Conservation (phyloP, 306 rosid species). For the Lathyrus oleraceus region DNA sequence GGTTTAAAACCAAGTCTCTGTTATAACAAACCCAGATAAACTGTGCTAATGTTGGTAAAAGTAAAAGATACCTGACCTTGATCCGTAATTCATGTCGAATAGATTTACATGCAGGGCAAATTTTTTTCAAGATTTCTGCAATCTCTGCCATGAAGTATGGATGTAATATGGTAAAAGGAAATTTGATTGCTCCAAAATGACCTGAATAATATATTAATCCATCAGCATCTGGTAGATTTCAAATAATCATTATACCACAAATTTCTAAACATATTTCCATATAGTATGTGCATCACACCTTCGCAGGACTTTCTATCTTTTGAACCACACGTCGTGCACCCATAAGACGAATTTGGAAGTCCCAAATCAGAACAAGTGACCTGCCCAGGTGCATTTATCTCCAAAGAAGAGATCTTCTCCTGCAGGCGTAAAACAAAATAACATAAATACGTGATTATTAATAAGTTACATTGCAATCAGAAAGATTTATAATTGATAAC, state of each 20-base stretch:
- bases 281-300: conserved; percentile 53
- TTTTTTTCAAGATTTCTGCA: conserved; percentile 70
- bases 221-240: conserved; percentile 32
- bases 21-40: background rate
- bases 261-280: conserved; percentile 30
- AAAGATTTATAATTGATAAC: conserved; percentile 23
- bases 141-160: conserved; percentile 82
- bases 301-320: conserved; percentile 55
- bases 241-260: conserved; percentile 26
- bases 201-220: conserved; percentile 53
- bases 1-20: conserved; percentile 1
- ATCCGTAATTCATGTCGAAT: conserved; percentile 48
- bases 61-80: conserved; percentile 70
- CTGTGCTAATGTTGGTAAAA: conserved; percentile 18
- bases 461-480: conserved; percentile 17
- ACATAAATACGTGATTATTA: conserved; percentile 16
- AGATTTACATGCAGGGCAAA: conserved; percentile 85
- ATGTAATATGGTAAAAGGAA: conserved; percentile 66
- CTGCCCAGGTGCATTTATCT: conserved; percentile 59
- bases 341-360: conserved; percentile 69
- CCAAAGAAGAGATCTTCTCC: conserved; percentile 59
- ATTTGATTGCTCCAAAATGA: conserved; percentile 79
- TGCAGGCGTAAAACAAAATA: conserved; percentile 44
- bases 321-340: conserved; percentile 83
- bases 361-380: conserved; percentile 83